Evolutionary conservation across 2,329 filamentous ascomycete species (phyloP).

Genomic region (Acarospora socialis): DNA sequence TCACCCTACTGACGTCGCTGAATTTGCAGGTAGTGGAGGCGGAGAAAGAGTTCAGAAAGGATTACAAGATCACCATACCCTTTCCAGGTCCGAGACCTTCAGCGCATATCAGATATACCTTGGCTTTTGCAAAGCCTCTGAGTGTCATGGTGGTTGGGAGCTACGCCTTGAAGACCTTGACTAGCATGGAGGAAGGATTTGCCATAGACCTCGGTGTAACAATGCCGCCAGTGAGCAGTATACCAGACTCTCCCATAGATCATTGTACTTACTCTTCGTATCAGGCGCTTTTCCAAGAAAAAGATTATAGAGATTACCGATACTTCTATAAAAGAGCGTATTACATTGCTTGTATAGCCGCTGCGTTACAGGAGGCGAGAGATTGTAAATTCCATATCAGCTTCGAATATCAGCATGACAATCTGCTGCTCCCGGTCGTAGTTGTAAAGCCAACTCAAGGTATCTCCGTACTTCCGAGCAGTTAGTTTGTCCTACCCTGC

Average conservation of each 20-base stretch:
- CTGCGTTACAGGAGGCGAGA: conserved; percentile 47
- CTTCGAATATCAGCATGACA: conserved; percentile 57
- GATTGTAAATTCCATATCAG: conserved; percentile 40
- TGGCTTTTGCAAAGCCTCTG: conserved; percentile 60
- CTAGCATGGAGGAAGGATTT: conserved; percentile 42
- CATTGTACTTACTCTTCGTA: too few species aligned
- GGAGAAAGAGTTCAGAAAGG: conserved; percentile 50
- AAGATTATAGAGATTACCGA: conserved; percentile 83
- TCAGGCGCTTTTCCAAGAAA: conserved; percentile 64
- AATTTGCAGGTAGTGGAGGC: conserved; percentile 53
- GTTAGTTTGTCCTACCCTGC: conserved; percentile 4
- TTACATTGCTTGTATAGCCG: conserved; percentile 71
- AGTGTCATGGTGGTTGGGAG: conserved; percentile 82
- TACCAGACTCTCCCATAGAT: too few species aligned
- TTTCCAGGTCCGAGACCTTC: conserved; percentile 70
- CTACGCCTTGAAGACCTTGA: conserved; percentile 62
- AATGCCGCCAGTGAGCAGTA: conserved; percentile 50
- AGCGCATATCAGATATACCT: conserved; percentile 64
- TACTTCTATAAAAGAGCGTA: conserved; percentile 94
- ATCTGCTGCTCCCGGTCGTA: conserved; percentile 59
- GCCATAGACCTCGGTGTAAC: conserved; percentile 72
- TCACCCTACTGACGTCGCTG: neutral
- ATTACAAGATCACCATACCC: conserved; percentile 57
- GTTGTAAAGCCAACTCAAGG: conserved; percentile 25
- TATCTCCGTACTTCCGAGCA: conserved; percentile 11